A percentile compares a stretch with the other conserved stretches of the same genome.
These are phyloP conservation scores for Draba incana DNA, from an alignment of 345 rosid species.

Conservation along the genomic window DNA sequence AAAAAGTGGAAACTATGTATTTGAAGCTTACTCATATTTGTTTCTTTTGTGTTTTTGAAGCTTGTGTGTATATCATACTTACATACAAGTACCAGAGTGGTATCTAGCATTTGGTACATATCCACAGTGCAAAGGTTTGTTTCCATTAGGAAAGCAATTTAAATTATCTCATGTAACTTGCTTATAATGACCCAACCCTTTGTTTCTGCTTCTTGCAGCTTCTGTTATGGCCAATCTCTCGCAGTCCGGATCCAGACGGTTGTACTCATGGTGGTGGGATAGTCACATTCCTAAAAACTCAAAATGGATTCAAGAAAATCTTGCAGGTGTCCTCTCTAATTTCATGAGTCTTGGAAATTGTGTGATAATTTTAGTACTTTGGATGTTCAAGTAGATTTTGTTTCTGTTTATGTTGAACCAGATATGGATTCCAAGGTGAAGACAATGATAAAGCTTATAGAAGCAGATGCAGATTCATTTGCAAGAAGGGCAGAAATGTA, in stretches of 20 bases:
- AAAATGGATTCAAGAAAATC: constrained; percentile 99
- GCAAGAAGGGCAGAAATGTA: constrained; percentile 99
- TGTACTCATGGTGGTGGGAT: constrained; percentile 99
- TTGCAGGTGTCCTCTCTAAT: constrained; percentile 55
- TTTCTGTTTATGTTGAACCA: constrained; percentile 34
- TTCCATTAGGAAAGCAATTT: constrained; percentile 9
- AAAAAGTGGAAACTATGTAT: background rate
- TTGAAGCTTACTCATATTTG: constrained; percentile 25
- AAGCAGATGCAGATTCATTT: constrained; percentile 99
- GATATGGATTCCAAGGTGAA: constrained; percentile 96
- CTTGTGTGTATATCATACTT: background rate
- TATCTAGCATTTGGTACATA: constrained; percentile 6
- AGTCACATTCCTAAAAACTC: constrained; percentile 97
- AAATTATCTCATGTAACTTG: background rate
- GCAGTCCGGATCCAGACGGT: constrained; percentile 60
- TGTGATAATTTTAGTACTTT: too few species aligned
- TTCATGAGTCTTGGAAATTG: background rate
- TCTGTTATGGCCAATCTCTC: constrained; percentile 56
- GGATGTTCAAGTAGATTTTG: background rate
- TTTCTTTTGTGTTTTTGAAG: constrained; percentile 18
- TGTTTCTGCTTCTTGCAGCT: constrained; percentile 43
- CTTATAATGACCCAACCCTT: background rate
- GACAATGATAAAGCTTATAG: constrained; percentile 95
- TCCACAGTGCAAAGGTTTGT: constrained; percentile 27
- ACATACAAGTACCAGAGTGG: constrained; percentile 1